Percentiles rank a stretch among this genome's conserved stretches.
phyloP scores from a whole-genome alignment of 2,329 filamentous ascomycete species.

The Pseudomassariella vexata region DNA sequence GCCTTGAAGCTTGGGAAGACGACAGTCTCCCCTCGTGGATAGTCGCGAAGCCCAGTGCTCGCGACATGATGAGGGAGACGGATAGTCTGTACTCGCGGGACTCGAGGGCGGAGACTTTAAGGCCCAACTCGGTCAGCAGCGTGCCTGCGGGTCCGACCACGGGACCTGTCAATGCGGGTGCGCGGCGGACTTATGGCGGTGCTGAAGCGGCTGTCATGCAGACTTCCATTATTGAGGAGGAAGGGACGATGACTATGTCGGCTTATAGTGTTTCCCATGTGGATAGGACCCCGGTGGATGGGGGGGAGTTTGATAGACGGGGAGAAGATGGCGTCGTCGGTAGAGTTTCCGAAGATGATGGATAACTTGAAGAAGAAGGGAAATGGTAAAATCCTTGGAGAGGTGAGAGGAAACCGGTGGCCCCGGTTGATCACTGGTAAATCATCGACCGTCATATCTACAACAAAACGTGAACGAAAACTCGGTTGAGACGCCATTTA shows the following conservation, averaged over 20 bases:
- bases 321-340: neutral
- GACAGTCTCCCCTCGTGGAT: slow-evolving; percentile 16
- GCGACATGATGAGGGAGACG: neutral
- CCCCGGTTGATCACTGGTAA: too few relatives aligned
- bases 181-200: neutral
- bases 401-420: neutral
- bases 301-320: neutral
- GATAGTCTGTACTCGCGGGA: neutral
- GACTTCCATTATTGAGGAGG: slow-evolving; percentile 5
- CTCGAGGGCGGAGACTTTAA: too few relatives aligned
- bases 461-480: too few relatives aligned
- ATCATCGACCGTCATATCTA: too few relatives aligned
- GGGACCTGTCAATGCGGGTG: neutral
- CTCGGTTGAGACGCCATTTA: too few relatives aligned
- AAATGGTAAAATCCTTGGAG: neutral
- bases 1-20: slow-evolving; percentile 22
- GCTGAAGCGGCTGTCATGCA: slow-evolving; percentile 1
- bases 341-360: slow-evolving; percentile 1
- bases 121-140: too few relatives aligned
- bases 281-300: neutral
- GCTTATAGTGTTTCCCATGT: neutral
- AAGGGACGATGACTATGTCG: neutral
- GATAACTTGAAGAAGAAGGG: neutral
- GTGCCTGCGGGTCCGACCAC: too few relatives aligned
- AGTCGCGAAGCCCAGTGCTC: neutral